A percentile compares a stretch with the other conserved stretches of the same genome.
These are phyloP conservation scores for Hippophae tibetana DNA, from an alignment of 306 rosid species.

Conservation along the genomic window DNA sequence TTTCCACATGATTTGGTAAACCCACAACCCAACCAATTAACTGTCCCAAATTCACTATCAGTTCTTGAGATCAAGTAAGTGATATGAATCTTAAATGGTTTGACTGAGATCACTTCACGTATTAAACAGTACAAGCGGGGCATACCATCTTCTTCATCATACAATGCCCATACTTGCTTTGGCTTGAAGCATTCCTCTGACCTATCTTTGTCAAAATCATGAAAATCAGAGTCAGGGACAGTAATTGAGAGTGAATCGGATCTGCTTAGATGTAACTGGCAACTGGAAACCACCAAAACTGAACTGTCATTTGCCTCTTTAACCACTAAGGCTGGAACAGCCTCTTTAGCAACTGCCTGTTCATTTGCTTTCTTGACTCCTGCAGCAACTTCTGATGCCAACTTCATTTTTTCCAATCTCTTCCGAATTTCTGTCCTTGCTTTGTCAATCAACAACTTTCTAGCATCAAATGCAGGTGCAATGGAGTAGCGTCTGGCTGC, in stretches of 20 bases:
- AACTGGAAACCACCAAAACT: constrained; percentile 31
- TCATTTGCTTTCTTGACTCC: constrained; percentile 29
- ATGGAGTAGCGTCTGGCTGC: constrained; percentile 42
- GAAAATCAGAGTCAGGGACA: constrained; percentile 96
- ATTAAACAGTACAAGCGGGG: constrained; percentile 94
- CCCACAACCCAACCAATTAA: constrained; percentile 81
- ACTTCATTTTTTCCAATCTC: constrained; percentile 69
- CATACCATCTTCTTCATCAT: constrained; percentile 99
- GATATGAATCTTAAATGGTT: constrained; percentile 75
- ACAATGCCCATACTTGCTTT: constrained; percentile 97
- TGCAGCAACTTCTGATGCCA: constrained; percentile 37
- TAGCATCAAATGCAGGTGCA: constrained; percentile 73
- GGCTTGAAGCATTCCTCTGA: constrained; percentile 90
- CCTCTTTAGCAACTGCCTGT: constrained; percentile 18
- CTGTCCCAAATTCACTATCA: constrained; percentile 74
- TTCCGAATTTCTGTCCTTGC: constrained; percentile 72
- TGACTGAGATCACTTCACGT: constrained; percentile 78
- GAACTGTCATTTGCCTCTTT: constrained; percentile 27
- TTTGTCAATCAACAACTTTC: constrained; percentile 72
- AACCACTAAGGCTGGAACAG: constrained; percentile 27
- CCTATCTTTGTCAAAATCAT: constrained; percentile 89
- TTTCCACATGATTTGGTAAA: constrained; percentile 97
- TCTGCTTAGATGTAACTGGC: constrained; percentile 36
- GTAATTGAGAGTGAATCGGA: constrained; percentile 43
- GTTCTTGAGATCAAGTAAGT: constrained; percentile 85